A percentile compares a stretch with the other conserved stretches of the same genome.
These are phyloP conservation scores for Prunus fruticosa DNA, from an alignment of 306 rosid genomes.

Conservation along the genomic window DNA sequence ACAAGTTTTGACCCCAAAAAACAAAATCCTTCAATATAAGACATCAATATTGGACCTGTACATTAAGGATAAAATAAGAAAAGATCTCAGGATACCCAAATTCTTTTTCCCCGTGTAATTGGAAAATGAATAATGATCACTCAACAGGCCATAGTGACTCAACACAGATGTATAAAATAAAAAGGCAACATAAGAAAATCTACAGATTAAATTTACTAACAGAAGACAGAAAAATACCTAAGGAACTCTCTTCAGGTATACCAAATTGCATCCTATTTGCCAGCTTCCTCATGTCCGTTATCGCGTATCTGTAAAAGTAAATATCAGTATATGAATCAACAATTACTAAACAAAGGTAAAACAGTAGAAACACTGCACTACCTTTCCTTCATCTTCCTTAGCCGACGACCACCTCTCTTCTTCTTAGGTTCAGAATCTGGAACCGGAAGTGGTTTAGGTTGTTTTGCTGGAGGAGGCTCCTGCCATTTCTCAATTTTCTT, in stretches of 20 bases:
- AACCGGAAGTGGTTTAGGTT: slow-evolving; percentile 93
- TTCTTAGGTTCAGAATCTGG: slow-evolving; percentile 98
- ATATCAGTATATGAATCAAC: slow-evolving; percentile 10
- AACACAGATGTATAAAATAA: background rate
- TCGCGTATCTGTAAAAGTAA: slow-evolving; percentile 60
- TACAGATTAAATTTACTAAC: background rate
- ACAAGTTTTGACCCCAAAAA: background rate
- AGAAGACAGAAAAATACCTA: slow-evolving; percentile 48
- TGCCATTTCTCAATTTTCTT: slow-evolving; percentile 99
- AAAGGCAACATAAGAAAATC: background rate
- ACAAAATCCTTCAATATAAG: background rate
- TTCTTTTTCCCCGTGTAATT: too few relatives aligned
- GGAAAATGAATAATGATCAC: background rate
- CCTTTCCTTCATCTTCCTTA: slow-evolving; percentile 94
- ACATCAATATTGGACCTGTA: background rate
- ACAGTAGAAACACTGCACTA: slow-evolving; percentile 10
- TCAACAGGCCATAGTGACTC: background rate
- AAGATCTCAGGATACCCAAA: too few relatives aligned
- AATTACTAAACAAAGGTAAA: background rate
- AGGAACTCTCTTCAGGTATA: slow-evolving; percentile 91
- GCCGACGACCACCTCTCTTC: slow-evolving; percentile 94
- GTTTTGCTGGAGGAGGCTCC: slow-evolving; percentile 98
- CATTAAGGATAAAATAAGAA: too few relatives aligned
- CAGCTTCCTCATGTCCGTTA: slow-evolving; percentile 92
- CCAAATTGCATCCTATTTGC: slow-evolving; percentile 97